Percentiles rank a stretch among this genome's conserved stretches.
phyloP scores from a whole-genome alignment of 352 stramenopile species.

The Thalassiosira mediterranea region DNA sequence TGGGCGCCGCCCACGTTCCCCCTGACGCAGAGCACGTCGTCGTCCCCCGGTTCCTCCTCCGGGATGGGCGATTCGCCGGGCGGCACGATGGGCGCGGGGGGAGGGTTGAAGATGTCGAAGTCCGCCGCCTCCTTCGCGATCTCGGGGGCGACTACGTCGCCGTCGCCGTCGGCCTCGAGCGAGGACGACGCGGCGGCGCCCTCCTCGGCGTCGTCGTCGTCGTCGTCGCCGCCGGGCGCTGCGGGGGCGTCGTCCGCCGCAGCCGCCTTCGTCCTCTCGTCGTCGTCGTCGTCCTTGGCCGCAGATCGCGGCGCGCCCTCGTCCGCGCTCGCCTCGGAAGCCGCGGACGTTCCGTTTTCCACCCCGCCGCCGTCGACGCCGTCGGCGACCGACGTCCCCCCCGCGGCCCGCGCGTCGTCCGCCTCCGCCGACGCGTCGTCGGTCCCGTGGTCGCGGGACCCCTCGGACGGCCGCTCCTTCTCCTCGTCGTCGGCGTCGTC shows the following conservation, averaged over 20 bases:
- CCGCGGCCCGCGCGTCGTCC: conserved; percentile 23
- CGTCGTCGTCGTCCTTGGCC: background rate
- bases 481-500: conserved; percentile 8
- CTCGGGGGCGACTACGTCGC: too few species aligned
- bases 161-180: too few species aligned
- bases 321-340: background rate
- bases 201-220: background rate
- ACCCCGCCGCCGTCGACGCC: conserved; percentile 28
- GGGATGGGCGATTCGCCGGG: too few species aligned
- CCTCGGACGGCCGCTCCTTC: conserved; percentile 85
- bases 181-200: too few species aligned
- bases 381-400: conserved; percentile 31
- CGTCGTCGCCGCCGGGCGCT: background rate
- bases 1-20: too few species aligned
- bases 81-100: too few species aligned
- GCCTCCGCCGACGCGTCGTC: conserved; percentile 37
- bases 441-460: conserved; percentile 39
- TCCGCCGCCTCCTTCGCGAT: too few species aligned
- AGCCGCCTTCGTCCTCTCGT: background rate
- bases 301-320: background rate
- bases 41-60: too few species aligned
- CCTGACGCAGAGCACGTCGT: too few species aligned
- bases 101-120: too few species aligned
- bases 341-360: too few species aligned
- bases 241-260: too few species aligned